Base-by-base conservation (phyloP, 805 yeast species). In the Kazachstania viticola region DNA sequence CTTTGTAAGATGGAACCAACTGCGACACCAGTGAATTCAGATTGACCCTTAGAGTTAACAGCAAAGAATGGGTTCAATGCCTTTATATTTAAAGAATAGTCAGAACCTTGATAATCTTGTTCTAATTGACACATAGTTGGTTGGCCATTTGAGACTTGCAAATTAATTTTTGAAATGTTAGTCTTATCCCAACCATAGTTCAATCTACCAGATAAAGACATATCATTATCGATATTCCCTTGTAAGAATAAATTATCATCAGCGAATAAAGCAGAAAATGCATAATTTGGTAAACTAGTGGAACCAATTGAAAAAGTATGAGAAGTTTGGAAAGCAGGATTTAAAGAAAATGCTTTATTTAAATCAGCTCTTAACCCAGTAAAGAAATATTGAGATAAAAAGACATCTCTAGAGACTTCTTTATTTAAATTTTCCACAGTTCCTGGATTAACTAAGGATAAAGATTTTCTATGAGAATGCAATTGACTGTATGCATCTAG, bases 311-410 rank as follows among this genome's bases (percentile, higher is more conserved):
- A 70, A 54, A 91, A 79, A 38, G 95, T 79, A 58, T 91, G 98
- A 41, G 95, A 79, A 37, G 93, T 81, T 69, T 91, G 97, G 79
- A 91, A 91, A 37, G 83, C 87, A 36, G 98, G 98, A 61, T 76
- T 77, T 70, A 87, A 71, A 42, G 80, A 64, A 54, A 91, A 84
- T 11, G 87, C 83, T 69, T 88, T 88, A 65, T 83, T 81, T 49
- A 91, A 72, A 60, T 91, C 98, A 36, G 97, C 98, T 58, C 95
- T 80, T 52, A 91, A 71, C 37, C 98, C 98, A 25, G 94, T 79
- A 70, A 88, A 88, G 61, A 79, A 76, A 65, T 82, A 81, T 56
- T 85, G 94, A 53, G 72, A 75, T 48, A 85, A 69, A 56, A 91
- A 84, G 21, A 88, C 96, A 55, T 88, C 97, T 61, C 87, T 79